Evolutionary conservation across 1,139 yeast species (phyloP).

Genomic region (Yamadazyma triangularis): DNA sequence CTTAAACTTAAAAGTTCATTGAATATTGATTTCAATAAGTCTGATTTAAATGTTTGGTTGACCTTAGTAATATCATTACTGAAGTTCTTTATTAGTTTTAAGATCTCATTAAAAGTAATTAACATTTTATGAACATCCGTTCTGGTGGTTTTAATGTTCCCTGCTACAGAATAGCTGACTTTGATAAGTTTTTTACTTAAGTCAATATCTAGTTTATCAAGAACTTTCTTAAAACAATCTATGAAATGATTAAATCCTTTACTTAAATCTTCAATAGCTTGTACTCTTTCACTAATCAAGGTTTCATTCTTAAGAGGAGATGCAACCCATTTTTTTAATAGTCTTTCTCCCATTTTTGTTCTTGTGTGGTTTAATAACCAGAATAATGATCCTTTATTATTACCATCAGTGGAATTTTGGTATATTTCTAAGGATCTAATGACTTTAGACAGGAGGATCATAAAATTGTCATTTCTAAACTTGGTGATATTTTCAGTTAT

Average conservation of each 20-base stretch:
- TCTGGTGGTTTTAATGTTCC: conserved; percentile 44
- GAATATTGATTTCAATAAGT: conserved; percentile 21
- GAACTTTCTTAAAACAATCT: conserved; percentile 42
- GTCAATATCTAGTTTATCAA: conserved; percentile 33
- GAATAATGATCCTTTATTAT: conserved; percentile 62
- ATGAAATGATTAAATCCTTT: conserved; percentile 41
- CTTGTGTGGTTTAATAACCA: conserved; percentile 80
- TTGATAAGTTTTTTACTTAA: conserved; percentile 64
- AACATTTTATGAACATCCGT: conserved; percentile 64
- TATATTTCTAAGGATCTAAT: conserved; percentile 72
- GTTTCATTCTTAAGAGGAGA: conserved; percentile 58
- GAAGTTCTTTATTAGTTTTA: conserved; percentile 22
- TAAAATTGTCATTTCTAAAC: conserved; percentile 48
- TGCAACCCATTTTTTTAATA: conserved; percentile 67
- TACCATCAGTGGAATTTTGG: conserved; percentile 53
- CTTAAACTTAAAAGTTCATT: conserved; percentile 16
- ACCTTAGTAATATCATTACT: conserved; percentile 14
- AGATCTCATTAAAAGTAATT: conserved; percentile 41
- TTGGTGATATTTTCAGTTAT: conserved; percentile 42
- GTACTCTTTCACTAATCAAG: conserved; percentile 54
- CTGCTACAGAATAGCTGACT: conserved; percentile 51
- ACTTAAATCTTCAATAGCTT: conserved; percentile 62
- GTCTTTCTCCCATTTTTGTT: conserved; percentile 70
- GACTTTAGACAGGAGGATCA: conserved; percentile 69
- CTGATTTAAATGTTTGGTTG: conserved; percentile 14